These are phyloP conservation scores for Backusella tarrabulga DNA, from an alignment of 192 early-diverging fungal species.

Conservation along the genomic window DNA sequence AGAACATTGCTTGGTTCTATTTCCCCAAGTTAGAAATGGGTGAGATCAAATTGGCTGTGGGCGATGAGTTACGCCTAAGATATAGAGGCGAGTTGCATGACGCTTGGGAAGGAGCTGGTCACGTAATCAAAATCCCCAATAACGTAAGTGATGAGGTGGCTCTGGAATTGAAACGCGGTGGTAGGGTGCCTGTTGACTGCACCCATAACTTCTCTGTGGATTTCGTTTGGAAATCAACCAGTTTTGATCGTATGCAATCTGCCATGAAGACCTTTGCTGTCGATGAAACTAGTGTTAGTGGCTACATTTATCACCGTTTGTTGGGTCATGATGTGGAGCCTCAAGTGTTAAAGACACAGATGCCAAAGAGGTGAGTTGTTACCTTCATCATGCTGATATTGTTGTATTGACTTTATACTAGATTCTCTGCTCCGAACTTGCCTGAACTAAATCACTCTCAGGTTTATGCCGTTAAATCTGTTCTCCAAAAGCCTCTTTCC, in stretches of 20 bases:
- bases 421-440: conserved; percentile 87
- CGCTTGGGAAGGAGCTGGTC: conserved; percentile 85
- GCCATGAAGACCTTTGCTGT: conserved; percentile 97
- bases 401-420: neutral
- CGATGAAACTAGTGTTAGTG: conserved; percentile 90
- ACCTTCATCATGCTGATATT: neutral
- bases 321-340: conserved; percentile 95
- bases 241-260: conserved; percentile 96
- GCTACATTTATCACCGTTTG: conserved; percentile 93
- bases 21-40: conserved; percentile 90
- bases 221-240: conserved; percentile 98
- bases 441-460: conserved; percentile 98
- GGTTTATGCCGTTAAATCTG: conserved; percentile 90
- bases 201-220: conserved; percentile 93
- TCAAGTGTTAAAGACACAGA: conserved; percentile 71
- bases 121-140: conserved; percentile 96
- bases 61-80: conserved; percentile 88
- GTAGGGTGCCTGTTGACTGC: conserved; percentile 73
- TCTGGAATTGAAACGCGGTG: conserved; percentile 73
- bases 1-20: conserved; percentile 89
- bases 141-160: conserved; percentile 93
- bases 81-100: conserved; percentile 85
- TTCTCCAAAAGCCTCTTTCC: conserved; percentile 88
- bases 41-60: conserved; percentile 89
- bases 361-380: conserved; percentile 67